Base-by-base conservation (phyloP, 306 rosid species). In the Corylus heterophylla region DNA sequence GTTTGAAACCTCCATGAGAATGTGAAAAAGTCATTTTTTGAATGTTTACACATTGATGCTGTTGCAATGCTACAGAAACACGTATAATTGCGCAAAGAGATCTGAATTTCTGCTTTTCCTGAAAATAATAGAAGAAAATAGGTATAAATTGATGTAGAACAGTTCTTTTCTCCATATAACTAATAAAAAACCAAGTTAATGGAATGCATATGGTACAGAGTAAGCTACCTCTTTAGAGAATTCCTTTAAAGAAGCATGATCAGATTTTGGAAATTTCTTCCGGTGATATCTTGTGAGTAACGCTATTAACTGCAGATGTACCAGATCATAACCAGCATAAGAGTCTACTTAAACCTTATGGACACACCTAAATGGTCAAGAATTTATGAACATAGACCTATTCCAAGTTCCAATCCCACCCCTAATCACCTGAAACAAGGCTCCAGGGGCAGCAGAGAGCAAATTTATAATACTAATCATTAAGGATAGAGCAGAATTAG, bases 31-130 rank as follows among this genome's bases (percentile, higher is more conserved):
- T 56, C 63, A 52, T 44, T 16, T 68, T 64, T 61, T 58, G 77
- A 67, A 47, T n/a, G 69, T 59, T 35, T 51, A 67, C 16, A 71
- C 47, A 20, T 51, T 12, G 37, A 74, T 84, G 69, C 48, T 71
- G 77, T 76, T 80, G 77, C 20, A 79, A 52, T 48, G 84, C 86
- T 35, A 73, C 77, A 55, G 84, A 82, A 8, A 82, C 37, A 35
- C 86, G 79, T 77, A 85, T 3, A 31, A 82, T 79, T 50, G 84
- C 84, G 76, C 86, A 79, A n/a, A 85, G 83, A 79, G 51, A 71
- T 54, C 61, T 68, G 82, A 85, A 82, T 61, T 80, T 82, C 82
- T 79, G 71, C 62, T 64, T 78, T 4, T 58, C 62, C 88, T 85
- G 79, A n/a, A 17, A 35, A 62, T 17, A 29, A 35, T 29, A 54